phyloP scores from a whole-genome alignment of 192 early-diverging fungal species.

The Rhizophagus prolifer region DNA sequence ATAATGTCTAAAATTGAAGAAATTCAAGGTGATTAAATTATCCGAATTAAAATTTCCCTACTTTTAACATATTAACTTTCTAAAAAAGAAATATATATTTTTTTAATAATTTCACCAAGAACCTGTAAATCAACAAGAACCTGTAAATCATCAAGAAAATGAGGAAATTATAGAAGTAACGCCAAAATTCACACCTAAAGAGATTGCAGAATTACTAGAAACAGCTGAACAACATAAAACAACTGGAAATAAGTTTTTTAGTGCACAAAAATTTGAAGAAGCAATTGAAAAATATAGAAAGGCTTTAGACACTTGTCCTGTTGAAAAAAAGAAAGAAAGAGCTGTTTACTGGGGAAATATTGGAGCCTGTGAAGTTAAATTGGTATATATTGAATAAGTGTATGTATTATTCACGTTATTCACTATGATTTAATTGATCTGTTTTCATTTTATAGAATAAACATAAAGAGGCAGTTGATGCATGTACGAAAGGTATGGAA shows the following conservation, averaged over 20 bases:
- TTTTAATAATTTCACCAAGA: neutral
- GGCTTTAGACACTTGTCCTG: slow-evolving; percentile 46
- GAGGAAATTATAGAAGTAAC: neutral
- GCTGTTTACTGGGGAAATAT: slow-evolving; percentile 62
- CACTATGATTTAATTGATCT: neutral
- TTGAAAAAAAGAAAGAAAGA: slow-evolving; percentile 41
- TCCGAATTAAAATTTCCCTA: neutral
- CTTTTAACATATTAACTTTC: neutral
- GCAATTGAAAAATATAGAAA: slow-evolving; percentile 47
- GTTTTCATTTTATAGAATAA: slow-evolving; percentile 31
- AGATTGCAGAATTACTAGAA: slow-evolving; percentile 38
- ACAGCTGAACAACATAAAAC: slow-evolving; percentile 51
- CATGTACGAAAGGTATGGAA: slow-evolving; percentile 34
- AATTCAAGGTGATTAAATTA: neutral
- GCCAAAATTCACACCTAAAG: slow-evolving; percentile 25
- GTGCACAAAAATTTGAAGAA: slow-evolving; percentile 40
- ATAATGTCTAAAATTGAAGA: neutral
- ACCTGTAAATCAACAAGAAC: neutral
- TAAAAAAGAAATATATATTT: neutral
- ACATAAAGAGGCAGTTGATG: slow-evolving; percentile 40
- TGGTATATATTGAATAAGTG: slow-evolving; percentile 32
- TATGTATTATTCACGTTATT: neutral
- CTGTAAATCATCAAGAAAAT: neutral
- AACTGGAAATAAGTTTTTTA: slow-evolving; percentile 50
- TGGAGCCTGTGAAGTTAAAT: slow-evolving; percentile 64